Evolutionary conservation across 2,329 filamentous ascomycete genomes (phyloP).

Genomic region (Pyrenochaeta sp.): DNA sequence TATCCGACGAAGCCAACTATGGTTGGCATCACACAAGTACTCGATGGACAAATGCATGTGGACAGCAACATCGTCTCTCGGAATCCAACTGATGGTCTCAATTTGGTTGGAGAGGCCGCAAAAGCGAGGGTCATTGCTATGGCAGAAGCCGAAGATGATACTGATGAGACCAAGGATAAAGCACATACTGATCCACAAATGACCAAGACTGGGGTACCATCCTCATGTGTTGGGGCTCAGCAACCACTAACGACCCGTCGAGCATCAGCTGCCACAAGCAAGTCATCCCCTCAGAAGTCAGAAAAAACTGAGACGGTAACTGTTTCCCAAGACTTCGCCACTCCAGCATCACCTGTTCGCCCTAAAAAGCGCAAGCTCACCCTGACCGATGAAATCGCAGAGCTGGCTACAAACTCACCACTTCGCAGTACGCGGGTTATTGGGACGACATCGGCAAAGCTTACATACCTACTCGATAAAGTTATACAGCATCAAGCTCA

Average conservation of each 20-base stretch:
- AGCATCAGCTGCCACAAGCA: slow-evolving; percentile 28
- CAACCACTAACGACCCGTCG: slow-evolving; percentile 42
- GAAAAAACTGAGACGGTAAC: slow-evolving; percentile 5
- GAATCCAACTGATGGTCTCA: slow-evolving; percentile 36
- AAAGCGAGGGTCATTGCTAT: slow-evolving; percentile 36
- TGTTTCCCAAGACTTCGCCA: not conserved
- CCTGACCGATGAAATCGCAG: slow-evolving; percentile 36
- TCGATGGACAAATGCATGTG: slow-evolving; percentile 65
- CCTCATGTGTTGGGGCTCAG: slow-evolving; percentile 50
- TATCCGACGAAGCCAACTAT: slow-evolving; percentile 59
- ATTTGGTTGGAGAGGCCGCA: slow-evolving; percentile 35
- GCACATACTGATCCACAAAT: slow-evolving; percentile 11
- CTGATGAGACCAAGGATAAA: slow-evolving; percentile 12
- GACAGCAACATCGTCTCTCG: slow-evolving; percentile 43
- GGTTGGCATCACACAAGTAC: slow-evolving; percentile 65
- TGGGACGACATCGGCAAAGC: slow-evolving; percentile 86
- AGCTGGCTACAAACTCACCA: slow-evolving; percentile 56
- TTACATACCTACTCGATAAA: slow-evolving; percentile 82
- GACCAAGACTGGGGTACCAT: slow-evolving; percentile 51
- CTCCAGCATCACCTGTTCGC: slow-evolving; percentile 21
- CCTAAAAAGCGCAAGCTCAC: slow-evolving; percentile 45
- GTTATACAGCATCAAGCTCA: slow-evolving; percentile 71
- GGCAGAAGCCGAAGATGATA: slow-evolving; percentile 29
- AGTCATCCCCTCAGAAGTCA: slow-evolving; percentile 30
- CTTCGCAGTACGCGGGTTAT: slow-evolving; percentile 70